Percentiles rank a stretch among this genome's conserved stretches.
These are phyloP conservation scores for Nepenthes mirabilis DNA, from an alignment of 148 eudicot genomes.

Conservation along the genomic window DNA sequence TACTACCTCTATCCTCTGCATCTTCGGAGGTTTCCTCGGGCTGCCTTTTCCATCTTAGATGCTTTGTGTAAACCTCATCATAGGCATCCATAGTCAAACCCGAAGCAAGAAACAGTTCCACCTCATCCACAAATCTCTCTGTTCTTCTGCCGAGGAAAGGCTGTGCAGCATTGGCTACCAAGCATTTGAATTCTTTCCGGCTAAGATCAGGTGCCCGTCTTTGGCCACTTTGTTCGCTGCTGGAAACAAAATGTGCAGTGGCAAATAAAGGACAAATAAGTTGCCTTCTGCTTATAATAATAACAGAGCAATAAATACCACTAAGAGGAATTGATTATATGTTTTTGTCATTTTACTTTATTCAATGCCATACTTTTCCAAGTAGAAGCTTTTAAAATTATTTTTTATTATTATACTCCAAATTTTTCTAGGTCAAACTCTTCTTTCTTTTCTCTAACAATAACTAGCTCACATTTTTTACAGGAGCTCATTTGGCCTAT, in stretches of 20 bases:
- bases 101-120: slow-evolving; percentile 67
- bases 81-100: slow-evolving; percentile 65
- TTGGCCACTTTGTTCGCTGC: slow-evolving; percentile 25
- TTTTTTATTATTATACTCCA: no score
- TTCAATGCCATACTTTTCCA: no score
- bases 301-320: no score
- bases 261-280: neutral
- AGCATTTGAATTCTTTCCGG: slow-evolving; percentile 40
- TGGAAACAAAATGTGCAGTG: slow-evolving; percentile 12
- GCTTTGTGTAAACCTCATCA: slow-evolving; percentile 47
- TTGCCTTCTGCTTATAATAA: no score
- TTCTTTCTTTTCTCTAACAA: no score
- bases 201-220: slow-evolving; percentile 17
- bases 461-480: no score
- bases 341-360: no score
- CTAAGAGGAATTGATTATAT: no score
- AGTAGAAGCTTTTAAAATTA: no score
- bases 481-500: no score
- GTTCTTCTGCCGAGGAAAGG: slow-evolving; percentile 67
- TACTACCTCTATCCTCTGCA: slow-evolving; percentile 16
- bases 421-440: no score
- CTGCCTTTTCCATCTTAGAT: slow-evolving; percentile 40
- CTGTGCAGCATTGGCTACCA: slow-evolving; percentile 47
- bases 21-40: slow-evolving; percentile 22
- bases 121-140: slow-evolving; percentile 50